These are phyloP conservation scores for Tulasnella calospora DNA, from an alignment of 768 basidiomycete species.

Conservation along the genomic window DNA sequence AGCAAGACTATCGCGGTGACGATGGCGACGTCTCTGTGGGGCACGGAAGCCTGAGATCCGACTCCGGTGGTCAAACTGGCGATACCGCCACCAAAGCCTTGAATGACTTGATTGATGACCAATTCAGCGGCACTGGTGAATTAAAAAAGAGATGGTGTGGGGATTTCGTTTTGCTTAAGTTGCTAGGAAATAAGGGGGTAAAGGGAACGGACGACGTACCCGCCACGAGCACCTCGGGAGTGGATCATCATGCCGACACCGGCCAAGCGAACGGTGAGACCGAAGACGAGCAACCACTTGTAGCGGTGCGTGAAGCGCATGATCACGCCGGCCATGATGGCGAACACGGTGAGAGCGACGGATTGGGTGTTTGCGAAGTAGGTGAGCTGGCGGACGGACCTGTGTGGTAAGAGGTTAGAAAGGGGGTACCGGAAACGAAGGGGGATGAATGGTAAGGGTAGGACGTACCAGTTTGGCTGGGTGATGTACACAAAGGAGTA, in stretches of 20 bases:
- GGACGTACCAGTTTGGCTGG: constrained; percentile 35
- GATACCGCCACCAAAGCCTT: constrained; percentile 70
- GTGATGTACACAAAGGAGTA: constrained; percentile 60
- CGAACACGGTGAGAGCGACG: constrained; percentile 58
- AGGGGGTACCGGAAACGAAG: too few relatives aligned
- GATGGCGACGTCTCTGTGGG: constrained; percentile 61
- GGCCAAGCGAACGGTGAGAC: constrained; percentile 56
- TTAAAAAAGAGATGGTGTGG: too few relatives aligned
- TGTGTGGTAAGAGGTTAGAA: constrained; percentile 34
- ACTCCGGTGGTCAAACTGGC: constrained; percentile 55
- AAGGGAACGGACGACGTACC: too few relatives aligned
- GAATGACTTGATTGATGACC: constrained; percentile 63
- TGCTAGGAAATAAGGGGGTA: too few relatives aligned
- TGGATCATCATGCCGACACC: constrained; percentile 68
- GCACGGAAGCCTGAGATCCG: constrained; percentile 60
- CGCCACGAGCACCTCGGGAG: constrained; percentile 55
- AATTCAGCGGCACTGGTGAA: constrained; percentile 39
- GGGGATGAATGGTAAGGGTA: neutral
- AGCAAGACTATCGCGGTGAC: constrained; percentile 64
- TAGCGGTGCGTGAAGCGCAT: constrained; percentile 53
- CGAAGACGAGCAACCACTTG: constrained; percentile 56
- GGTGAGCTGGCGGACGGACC: constrained; percentile 52
- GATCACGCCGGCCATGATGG: constrained; percentile 52
- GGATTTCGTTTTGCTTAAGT: too few relatives aligned
- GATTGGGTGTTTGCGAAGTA: constrained; percentile 63